These are phyloP conservation scores for Starmerella apicola DNA, from an alignment of 805 yeast genomes.

Conservation along the genomic window DNA sequence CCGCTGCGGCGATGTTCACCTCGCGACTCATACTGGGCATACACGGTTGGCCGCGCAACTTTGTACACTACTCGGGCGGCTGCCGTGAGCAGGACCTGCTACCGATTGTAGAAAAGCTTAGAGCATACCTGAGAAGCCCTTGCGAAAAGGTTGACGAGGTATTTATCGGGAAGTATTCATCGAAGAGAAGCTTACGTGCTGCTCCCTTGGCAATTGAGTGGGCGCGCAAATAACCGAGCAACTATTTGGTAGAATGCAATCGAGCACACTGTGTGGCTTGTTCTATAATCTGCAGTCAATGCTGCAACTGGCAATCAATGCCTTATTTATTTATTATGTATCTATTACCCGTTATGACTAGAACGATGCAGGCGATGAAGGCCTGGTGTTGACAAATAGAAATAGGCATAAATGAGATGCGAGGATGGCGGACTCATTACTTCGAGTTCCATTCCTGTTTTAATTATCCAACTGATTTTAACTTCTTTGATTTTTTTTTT, in stretches of 20 bases:
- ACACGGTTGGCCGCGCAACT: constrained; percentile 63
- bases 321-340: too few relatives aligned
- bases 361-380: too few relatives aligned
- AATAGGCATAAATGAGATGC: too few relatives aligned
- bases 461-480: too few relatives aligned
- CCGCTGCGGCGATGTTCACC: constrained; percentile 82
- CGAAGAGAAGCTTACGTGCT: constrained; percentile 70
- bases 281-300: too few relatives aligned
- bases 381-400: too few relatives aligned
- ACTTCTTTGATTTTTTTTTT: not conserved
- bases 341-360: too few relatives aligned
- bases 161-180: constrained; percentile 83
- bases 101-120: constrained; percentile 59
- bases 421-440: too few relatives aligned
- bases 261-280: too few relatives aligned
- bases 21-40: constrained; percentile 56
- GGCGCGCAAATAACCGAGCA: constrained; percentile 13
- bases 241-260: too few relatives aligned
- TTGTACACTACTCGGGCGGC: constrained; percentile 87
- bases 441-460: too few relatives aligned
- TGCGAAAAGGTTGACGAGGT: constrained; percentile 65
- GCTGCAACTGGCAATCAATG: too few relatives aligned
- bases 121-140: constrained; percentile 63
- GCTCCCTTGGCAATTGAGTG: constrained; percentile 27
- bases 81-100: constrained; percentile 59